Conservation (phyloP, 768 basidiomycete species). For the Lactarius sp. region DNA sequence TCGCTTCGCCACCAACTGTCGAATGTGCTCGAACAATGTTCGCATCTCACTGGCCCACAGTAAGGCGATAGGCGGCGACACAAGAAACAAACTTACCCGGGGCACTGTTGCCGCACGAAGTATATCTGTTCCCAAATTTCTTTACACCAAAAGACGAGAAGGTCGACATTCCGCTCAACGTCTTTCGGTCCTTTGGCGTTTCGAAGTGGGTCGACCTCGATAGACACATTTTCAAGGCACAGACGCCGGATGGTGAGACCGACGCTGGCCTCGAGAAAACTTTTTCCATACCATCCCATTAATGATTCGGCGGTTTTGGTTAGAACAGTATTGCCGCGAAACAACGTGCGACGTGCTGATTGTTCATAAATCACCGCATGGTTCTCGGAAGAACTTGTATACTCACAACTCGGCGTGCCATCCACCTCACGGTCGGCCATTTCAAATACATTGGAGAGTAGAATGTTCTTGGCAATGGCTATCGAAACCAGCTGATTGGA, state of each 20-base stretch:
- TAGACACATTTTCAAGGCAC: slow-evolving; percentile 64
- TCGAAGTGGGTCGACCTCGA: slow-evolving; percentile 78
- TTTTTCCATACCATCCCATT: slow-evolving; percentile 77
- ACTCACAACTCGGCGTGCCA: slow-evolving; percentile 58
- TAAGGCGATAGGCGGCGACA: slow-evolving; percentile 5
- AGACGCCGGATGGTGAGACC: slow-evolving; percentile 65
- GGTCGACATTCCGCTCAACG: slow-evolving; percentile 60
- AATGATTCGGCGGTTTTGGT: slow-evolving; percentile 68
- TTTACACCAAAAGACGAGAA: slow-evolving; percentile 70
- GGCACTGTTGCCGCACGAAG: slow-evolving; percentile 65
- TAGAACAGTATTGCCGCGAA: slow-evolving; percentile 53
- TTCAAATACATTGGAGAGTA: slow-evolving; percentile 65
- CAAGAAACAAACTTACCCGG: slow-evolving; percentile 47
- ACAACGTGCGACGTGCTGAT: slow-evolving; percentile 71
- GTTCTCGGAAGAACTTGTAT: neutral
- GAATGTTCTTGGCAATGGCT: slow-evolving; percentile 58
- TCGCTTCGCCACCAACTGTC: slow-evolving; percentile 65
- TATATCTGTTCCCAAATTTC: slow-evolving; percentile 83
- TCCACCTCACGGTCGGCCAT: slow-evolving; percentile 69
- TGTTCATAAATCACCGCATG: slow-evolving; percentile 8
- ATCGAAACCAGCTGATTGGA: slow-evolving; percentile 61
- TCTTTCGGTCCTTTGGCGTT: slow-evolving; percentile 57
- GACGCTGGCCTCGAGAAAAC: slow-evolving; percentile 76
- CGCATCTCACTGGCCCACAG: slow-evolving; percentile 59
- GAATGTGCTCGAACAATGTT: slow-evolving; percentile 60